Evolutionary conservation across 768 basidiomycete genomes (phyloP), one percentile per base, ranked within the genome.

Genomic region (Mycena albidolilacea): DNA sequence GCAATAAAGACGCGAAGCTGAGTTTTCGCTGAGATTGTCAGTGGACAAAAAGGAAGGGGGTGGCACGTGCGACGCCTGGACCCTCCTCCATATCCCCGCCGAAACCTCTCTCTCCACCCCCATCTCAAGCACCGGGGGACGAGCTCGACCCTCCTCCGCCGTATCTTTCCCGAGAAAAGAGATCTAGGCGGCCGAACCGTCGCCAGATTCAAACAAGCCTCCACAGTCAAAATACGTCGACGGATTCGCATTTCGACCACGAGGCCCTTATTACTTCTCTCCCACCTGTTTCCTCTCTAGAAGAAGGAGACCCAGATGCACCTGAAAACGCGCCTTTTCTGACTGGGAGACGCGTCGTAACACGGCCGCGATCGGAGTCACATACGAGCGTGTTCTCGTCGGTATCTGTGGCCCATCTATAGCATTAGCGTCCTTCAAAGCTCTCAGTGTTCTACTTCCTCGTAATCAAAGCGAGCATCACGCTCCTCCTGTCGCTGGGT

Each of bases 381-480:
- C 85, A 88, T 70, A 84, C 88, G 0, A 92, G 91, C 81, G 83
- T 88, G 0, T 75, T 85, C 50, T 88, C 87, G 2, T 81, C 83
- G 0, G 71, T 79, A 8, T 93, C 91, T 5, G 84, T 81, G 14
- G 87, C 91, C 91, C 91, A 7, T 93, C 91, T 3, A 82, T 95
- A 10, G 88, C 90, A 5, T 93, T 95, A 10, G 88, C 90, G 6
- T 93, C 94, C n/a, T 95, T 94, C 81, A 93, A 93, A 83, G 92
- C 95, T 0, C 86, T 96, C 30, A 30, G 30, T 30, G 4, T 95
- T 96, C 85, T 95, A 96, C 80, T 96, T 96, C 83, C 87, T 96
- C 72, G 93, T 95, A 62, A 91, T 96, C 84, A 96, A 96, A 80
- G 93, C 95, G 3, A 87, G 90, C 41, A 93, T 95, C 80, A 94